Evolutionary conservation across 73 alveolate species (phyloP).

Genomic region (Stentor roeselii): DNA sequence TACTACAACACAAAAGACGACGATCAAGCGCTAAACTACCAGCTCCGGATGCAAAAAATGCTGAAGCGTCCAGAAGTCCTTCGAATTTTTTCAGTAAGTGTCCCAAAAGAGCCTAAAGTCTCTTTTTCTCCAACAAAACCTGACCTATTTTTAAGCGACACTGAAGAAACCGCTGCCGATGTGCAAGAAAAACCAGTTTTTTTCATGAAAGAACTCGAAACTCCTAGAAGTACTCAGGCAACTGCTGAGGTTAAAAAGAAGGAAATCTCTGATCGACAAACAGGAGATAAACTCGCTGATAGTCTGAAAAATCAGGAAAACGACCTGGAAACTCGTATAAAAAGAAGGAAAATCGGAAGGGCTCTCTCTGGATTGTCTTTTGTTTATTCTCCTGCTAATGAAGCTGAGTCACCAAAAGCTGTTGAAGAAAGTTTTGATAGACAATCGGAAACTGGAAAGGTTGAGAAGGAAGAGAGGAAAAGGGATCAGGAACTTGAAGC

Average conservation of each 20-base stretch:
- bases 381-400: not conserved
- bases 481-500: conserved; percentile 37
- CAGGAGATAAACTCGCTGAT: not conserved
- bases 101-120: not conserved
- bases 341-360: not conserved
- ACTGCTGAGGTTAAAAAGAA: not conserved
- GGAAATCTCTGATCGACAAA: not conserved
- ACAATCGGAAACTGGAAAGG: not conserved
- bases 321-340: not conserved
- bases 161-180: not conserved
- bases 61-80: not conserved
- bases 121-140: not conserved
- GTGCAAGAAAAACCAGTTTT: not conserved
- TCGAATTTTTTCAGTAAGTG: not conserved
- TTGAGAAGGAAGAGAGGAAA: not conserved
- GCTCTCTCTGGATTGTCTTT: not conserved
- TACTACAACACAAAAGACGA: not conserved
- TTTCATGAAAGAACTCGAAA: not conserved
- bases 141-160: not conserved
- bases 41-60: not conserved
- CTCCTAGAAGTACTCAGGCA: not conserved
- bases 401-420: not conserved
- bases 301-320: not conserved
- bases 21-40: not conserved
- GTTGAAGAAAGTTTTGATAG: not conserved